phyloP scores from a whole-genome alignment of 495 filamentous ascomycete genomes.

The Penicillium longicatenatum region DNA sequence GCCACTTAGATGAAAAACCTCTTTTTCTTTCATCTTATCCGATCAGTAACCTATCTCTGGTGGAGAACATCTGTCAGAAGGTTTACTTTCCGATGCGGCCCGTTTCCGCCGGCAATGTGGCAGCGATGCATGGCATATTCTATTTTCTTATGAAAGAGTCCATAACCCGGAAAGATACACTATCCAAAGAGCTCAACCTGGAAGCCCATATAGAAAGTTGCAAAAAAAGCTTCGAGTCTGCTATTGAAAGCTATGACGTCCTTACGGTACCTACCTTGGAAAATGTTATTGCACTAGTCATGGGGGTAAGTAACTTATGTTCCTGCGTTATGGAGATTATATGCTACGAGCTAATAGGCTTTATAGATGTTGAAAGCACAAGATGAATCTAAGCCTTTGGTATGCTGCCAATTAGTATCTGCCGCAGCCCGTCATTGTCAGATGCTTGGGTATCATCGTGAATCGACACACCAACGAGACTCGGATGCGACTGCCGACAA shows the following conservation, averaged over 20 bases:
- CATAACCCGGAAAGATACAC: constrained; percentile 7
- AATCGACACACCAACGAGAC: background rate
- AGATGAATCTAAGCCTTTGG: constrained; percentile 3
- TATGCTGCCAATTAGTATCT: constrained; percentile 3
- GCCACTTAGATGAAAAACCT: constrained; percentile 9
- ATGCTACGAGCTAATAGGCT: no score
- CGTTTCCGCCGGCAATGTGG: constrained; percentile 17
- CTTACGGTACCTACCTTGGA: constrained; percentile 26
- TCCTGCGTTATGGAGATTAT: no score
- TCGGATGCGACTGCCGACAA: background rate
- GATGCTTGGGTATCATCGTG: constrained; percentile 5
- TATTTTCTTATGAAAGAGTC: constrained; percentile 24
- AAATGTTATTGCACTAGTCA: constrained; percentile 23
- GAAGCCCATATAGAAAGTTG: constrained; percentile 8
- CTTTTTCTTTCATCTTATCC: constrained; percentile 24
- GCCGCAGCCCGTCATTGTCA: constrained; percentile 1
- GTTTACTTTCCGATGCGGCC: constrained; percentile 28
- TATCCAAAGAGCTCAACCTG: constrained; percentile 22
- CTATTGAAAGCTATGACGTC: constrained; percentile 23
- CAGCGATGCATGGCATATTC: constrained; percentile 26
- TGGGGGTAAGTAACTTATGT: constrained; percentile 24
- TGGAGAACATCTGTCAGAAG: constrained; percentile 24
- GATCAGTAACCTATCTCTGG: constrained; percentile 17
- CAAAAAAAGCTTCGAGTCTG: constrained; percentile 20
- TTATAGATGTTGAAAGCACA: background rate